Percentiles rank a stretch among this genome's conserved stretches.
Conservation (phyloP, 176 grass and related monocot species). For the Aegilops longissima region DNA sequence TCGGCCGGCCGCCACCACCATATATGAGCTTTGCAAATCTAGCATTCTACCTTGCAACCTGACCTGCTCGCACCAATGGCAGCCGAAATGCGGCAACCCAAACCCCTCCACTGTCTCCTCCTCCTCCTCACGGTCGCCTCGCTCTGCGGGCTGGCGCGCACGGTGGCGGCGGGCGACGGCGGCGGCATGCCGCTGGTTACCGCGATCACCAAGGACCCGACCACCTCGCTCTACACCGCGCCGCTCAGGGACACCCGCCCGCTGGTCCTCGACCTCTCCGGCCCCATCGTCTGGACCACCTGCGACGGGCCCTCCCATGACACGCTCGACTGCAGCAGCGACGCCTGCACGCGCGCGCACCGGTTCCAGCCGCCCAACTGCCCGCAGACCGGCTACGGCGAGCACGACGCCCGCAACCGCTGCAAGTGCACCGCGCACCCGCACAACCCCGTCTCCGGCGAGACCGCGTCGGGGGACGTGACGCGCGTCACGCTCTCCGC, state of each 20-base stretch:
- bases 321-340: conserved; percentile 32
- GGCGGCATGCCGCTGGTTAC: conserved; percentile 17
- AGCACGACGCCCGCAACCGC: background rate
- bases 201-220: conserved; percentile 42
- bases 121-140: background rate
- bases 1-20: too few relatives aligned
- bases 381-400: conserved; percentile 29
- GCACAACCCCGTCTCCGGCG: conserved; percentile 41
- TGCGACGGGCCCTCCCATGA: background rate
- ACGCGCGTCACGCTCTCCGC: conserved; percentile 16
- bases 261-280: conserved; percentile 55
- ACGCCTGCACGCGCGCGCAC: conserved; percentile 35
- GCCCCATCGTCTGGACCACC: conserved; percentile 44
- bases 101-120: background rate
- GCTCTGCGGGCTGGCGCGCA: background rate
- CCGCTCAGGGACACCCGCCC: conserved; percentile 1
- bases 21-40: too few relatives aligned
- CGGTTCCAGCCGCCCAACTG: conserved; percentile 23
- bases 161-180: background rate
- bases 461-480: conserved; percentile 26
- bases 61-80: background rate
- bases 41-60: too few relatives aligned
- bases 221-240: conserved; percentile 33
- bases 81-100: background rate
- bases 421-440: conserved; percentile 53